A percentile compares a stretch with the other conserved stretches of the same genome.
Conservation (phyloP, 2,329 filamentous ascomycete species). For the Penicillium palitans region DNA sequence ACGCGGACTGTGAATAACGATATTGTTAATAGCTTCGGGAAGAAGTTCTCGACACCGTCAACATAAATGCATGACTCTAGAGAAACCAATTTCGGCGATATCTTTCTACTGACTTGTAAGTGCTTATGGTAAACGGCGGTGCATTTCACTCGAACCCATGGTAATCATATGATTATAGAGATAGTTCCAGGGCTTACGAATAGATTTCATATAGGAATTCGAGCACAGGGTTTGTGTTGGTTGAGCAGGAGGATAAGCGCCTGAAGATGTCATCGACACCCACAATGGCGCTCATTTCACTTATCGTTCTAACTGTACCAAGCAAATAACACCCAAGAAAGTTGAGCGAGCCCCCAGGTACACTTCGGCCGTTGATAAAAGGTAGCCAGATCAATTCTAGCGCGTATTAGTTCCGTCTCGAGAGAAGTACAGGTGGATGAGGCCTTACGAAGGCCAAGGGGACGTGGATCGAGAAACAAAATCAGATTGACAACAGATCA, state of each 20-base stretch:
- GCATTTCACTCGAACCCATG: slow-evolving; percentile 26
- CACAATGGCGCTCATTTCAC: background rate
- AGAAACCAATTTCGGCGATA: background rate
- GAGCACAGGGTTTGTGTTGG: background rate
- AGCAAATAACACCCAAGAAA: too few species aligned
- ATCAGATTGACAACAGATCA: slow-evolving; percentile 18
- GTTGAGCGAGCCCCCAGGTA: too few species aligned
- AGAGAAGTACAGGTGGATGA: too few species aligned
- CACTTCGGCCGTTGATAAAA: background rate
- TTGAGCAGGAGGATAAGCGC: background rate
- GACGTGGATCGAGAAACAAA: slow-evolving; percentile 24
- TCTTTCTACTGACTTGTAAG: background rate
- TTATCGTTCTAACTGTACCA: too few species aligned
- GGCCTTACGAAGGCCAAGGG: too few species aligned
- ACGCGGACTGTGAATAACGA: background rate
- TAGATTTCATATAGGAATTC: background rate
- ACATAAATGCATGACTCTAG: background rate
- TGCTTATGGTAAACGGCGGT: slow-evolving; percentile 28
- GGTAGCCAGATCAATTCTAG: background rate
- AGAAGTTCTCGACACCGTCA: background rate
- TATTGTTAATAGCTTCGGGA: background rate
- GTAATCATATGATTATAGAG: slow-evolving; percentile 8
- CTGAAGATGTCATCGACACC: background rate
- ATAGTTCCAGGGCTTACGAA: background rate
- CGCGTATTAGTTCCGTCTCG: background rate